Percentiles rank a stretch among this genome's conserved stretches.
phyloP scores from a whole-genome alignment of 2,329 filamentous ascomycete species.

The Alternaria sp. region DNA sequence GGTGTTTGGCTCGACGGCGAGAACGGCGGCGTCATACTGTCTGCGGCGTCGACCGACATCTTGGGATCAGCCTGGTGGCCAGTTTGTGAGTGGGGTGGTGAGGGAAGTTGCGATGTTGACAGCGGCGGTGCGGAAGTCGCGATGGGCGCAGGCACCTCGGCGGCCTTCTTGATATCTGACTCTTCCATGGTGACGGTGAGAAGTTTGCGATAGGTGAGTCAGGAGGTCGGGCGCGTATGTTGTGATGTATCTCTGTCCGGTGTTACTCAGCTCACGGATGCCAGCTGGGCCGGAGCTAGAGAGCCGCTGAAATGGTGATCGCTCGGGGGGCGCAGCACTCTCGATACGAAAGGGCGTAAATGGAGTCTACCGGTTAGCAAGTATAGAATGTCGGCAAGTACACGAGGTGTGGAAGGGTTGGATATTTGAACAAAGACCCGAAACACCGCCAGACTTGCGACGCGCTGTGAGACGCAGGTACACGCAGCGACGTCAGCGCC shows the following conservation, averaged over 20 bases:
- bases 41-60: constrained; percentile 19
- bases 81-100: constrained; percentile 34
- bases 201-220: background rate
- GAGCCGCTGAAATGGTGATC: constrained; percentile 4
- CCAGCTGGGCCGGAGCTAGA: constrained; percentile 27
- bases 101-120: constrained; percentile 26
- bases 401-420: background rate
- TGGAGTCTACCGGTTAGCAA: background rate
- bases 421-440: constrained; percentile 7
- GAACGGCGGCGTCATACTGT: constrained; percentile 35
- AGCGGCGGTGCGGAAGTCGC: constrained; percentile 12
- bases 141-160: constrained; percentile 14
- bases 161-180: constrained; percentile 19
- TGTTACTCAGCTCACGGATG: constrained; percentile 23
- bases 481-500: constrained; percentile 38
- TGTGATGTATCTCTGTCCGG: background rate
- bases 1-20: constrained; percentile 43
- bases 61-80: constrained; percentile 23
- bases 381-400: background rate
- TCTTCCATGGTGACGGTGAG: constrained; percentile 21
- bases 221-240: background rate
- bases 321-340: constrained; percentile 14
- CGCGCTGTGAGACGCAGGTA: constrained; percentile 25
- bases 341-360: constrained; percentile 5
- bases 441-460: constrained; percentile 20